Conservation (phyloP, 441 rosid genomes). For the Oxalis stricta region DNA sequence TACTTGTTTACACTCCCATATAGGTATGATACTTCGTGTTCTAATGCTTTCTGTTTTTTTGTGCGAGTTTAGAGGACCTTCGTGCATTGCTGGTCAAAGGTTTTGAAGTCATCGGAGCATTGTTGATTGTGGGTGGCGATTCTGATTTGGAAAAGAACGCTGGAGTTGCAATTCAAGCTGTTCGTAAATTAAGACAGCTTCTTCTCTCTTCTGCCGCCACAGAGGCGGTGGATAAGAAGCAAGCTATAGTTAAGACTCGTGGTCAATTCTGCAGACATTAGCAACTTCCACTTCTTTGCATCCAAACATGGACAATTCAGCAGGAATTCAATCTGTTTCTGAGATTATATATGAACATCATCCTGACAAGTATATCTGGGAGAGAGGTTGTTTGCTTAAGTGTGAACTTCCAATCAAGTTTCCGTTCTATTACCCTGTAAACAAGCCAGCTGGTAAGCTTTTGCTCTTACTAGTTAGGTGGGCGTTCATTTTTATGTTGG, state of each 20-base stretch:
- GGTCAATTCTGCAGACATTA: conserved; percentile 24
- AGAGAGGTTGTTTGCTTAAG: conserved; percentile 65
- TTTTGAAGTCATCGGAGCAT: conserved; percentile 62
- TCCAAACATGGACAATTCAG: conserved; percentile 24
- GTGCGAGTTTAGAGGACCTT: conserved; percentile 50
- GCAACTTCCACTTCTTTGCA: conserved; percentile 38
- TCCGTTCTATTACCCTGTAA: conserved; percentile 47
- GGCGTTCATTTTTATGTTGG: neutral
- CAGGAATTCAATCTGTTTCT: conserved; percentile 26
- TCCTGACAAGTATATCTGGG: conserved; percentile 59
- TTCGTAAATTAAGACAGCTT: conserved; percentile 36
- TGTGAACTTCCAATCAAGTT: conserved; percentile 57
- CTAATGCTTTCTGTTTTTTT: neutral
- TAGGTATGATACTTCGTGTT: neutral
- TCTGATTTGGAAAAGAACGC: conserved; percentile 31
- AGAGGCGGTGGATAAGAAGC: too few species aligned
- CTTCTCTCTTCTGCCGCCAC: conserved; percentile 26
- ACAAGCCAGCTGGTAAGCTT: conserved; percentile 39
- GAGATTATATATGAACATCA: conserved; percentile 45
- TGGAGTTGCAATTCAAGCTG: conserved; percentile 35
- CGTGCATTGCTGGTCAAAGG: conserved; percentile 53
- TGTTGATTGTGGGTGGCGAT: conserved; percentile 32
- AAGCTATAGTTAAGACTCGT: conserved; percentile 46
- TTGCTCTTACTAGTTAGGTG: neutral
- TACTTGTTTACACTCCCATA: neutral